Evolutionary conservation across 2,329 filamentous ascomycete species (phyloP).

Genomic region (Trichoderma gracile): DNA sequence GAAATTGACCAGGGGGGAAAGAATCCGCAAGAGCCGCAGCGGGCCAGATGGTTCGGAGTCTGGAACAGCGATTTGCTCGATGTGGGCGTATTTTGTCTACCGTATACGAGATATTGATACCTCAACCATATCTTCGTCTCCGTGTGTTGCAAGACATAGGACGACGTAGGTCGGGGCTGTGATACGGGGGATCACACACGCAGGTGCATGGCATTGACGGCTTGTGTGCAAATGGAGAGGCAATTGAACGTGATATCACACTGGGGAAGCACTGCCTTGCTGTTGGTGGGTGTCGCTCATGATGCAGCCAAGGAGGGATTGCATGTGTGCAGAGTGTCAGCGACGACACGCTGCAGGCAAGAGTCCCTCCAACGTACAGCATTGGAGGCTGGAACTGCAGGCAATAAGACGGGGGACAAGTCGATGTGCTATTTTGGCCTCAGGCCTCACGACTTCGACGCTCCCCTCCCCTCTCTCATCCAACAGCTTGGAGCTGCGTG

Average conservation of each 20-base stretch:
- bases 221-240: background rate
- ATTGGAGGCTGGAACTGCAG: too few relatives aligned
- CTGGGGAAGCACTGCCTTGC: too few relatives aligned
- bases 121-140: constrained; percentile 1
- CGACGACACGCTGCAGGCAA: too few relatives aligned
- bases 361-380: too few relatives aligned
- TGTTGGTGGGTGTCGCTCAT: background rate
- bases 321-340: background rate
- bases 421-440: too few relatives aligned
- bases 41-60: background rate
- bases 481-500: too few relatives aligned
- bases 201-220: background rate
- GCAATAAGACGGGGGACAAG: too few relatives aligned
- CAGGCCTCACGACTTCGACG: too few relatives aligned
- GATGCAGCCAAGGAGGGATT: constrained; percentile 4
- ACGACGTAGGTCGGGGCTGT: background rate
- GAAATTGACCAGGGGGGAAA: background rate
- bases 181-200: background rate
- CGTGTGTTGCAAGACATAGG: background rate
- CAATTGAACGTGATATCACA: background rate
- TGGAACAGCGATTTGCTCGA: background rate
- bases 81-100: background rate
- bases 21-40: background rate
- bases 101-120: background rate
- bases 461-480: too few relatives aligned